Percentiles rank a stretch among this genome's conserved stretches.
These are phyloP conservation scores for Blastosporella zonata DNA, from an alignment of 1,284 basidiomycete genomes.

Conservation along the genomic window DNA sequence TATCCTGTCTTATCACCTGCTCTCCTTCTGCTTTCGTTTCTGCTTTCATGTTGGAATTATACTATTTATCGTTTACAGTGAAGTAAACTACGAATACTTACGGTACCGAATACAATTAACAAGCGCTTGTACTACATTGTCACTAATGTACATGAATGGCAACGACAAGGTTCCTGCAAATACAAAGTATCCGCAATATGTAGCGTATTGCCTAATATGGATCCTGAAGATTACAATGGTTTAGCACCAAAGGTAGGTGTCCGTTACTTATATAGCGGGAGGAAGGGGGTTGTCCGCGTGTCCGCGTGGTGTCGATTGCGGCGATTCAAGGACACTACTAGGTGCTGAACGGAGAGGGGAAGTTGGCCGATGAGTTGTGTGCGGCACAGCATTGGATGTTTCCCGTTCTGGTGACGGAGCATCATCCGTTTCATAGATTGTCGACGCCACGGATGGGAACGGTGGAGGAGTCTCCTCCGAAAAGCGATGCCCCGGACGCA, in stretches of 20 bases:
- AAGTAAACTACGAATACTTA: too few species aligned
- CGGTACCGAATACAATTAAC: neutral
- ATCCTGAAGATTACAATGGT: constrained; percentile 9
- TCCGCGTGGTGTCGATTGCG: constrained; percentile 1
- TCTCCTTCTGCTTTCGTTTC: neutral
- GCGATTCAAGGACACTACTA: constrained; percentile 1
- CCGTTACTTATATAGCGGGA: constrained; percentile 4
- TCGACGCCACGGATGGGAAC: constrained; percentile 30
- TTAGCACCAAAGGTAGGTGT: neutral
- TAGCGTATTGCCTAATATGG: neutral
- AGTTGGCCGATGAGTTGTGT: neutral
- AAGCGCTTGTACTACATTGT: constrained; percentile 5
- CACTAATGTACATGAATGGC: constrained; percentile 8
- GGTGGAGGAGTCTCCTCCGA: constrained; percentile 18
- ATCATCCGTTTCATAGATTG: constrained; percentile 26
- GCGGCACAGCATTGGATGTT: neutral
- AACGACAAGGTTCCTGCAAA: neutral
- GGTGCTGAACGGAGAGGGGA: constrained; percentile 8
- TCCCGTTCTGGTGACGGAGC: constrained; percentile 18
- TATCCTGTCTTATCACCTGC: too few species aligned
- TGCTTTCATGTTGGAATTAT: too few species aligned
- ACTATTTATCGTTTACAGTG: too few species aligned
- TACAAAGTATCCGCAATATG: constrained; percentile 1
- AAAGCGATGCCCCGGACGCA: constrained; percentile 1
- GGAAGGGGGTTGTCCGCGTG: constrained; percentile 2